Percentiles rank a stretch among this genome's conserved stretches.
These are phyloP conservation scores for Podila verticillata DNA, from an alignment of 192 early-diverging fungal species.

Conservation along the genomic window DNA sequence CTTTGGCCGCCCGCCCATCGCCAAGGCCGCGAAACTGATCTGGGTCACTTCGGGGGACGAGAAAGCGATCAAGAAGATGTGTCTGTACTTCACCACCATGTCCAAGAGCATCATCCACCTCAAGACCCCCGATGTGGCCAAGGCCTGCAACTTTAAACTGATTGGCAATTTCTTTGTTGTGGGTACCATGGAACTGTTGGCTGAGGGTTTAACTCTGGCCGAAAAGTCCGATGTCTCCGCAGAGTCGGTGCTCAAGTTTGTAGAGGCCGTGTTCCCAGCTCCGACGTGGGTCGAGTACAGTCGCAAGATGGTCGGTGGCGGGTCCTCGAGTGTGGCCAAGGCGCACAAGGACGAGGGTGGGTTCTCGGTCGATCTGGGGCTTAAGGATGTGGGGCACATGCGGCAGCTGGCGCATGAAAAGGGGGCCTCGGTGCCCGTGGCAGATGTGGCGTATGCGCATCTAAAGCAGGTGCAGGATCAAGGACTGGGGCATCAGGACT, in stretches of 20 bases:
- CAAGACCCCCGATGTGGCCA: constrained; percentile 54
- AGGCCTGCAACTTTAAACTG: constrained; percentile 68
- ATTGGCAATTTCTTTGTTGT: constrained; percentile 75
- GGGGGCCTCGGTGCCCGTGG: constrained; percentile 51
- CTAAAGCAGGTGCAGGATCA: constrained; percentile 40
- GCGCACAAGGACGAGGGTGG: constrained; percentile 30
- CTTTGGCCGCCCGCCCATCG: constrained; percentile 36
- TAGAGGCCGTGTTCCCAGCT: constrained; percentile 62
- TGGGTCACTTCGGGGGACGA: constrained; percentile 44
- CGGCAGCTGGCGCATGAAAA: constrained; percentile 48
- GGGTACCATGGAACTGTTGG: constrained; percentile 65
- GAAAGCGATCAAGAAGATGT: constrained; percentile 46
- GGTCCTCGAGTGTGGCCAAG: background rate
- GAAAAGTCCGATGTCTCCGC: constrained; percentile 63
- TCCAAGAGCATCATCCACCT: constrained; percentile 40
- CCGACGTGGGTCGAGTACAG: constrained; percentile 45
- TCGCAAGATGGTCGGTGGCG: constrained; percentile 25
- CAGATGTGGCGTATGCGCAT: constrained; percentile 38
- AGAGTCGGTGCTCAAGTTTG: constrained; percentile 64
- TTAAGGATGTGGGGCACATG: constrained; percentile 63
- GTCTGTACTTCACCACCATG: constrained; percentile 39
- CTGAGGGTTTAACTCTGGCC: constrained; percentile 72
- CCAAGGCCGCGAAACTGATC: constrained; percentile 40
- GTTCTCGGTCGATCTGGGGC: constrained; percentile 55
- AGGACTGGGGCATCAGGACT: constrained; percentile 26